Evolutionary conservation across 129 eudicot species (phyloP).

Genomic region (Lonicera japonica): DNA sequence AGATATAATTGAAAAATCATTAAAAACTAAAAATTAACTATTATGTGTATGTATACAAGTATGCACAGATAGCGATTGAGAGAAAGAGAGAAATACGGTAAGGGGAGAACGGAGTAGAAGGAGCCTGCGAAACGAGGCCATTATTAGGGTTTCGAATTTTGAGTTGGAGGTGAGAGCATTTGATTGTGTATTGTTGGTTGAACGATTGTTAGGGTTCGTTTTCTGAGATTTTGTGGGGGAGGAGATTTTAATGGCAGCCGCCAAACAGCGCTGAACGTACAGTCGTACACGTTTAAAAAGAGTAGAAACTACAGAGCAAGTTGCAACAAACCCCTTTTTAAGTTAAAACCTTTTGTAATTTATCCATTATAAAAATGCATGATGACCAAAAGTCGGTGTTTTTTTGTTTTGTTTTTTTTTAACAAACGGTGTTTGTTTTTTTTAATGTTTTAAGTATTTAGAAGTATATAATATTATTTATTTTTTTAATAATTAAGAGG

Average conservation of each 20-base stretch:
- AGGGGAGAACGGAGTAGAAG: constrained; percentile 31
- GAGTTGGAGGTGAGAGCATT: constrained; percentile 1
- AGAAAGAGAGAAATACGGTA: constrained; percentile 25
- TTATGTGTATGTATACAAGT: background rate
- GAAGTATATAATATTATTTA: too few relatives aligned
- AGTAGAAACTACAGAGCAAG: too few relatives aligned
- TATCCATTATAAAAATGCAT: too few relatives aligned
- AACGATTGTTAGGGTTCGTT: constrained; percentile 10
- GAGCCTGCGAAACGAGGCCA: constrained; percentile 45
- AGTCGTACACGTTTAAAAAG: background rate
- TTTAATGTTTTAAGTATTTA: too few relatives aligned
- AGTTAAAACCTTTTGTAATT: too few relatives aligned
- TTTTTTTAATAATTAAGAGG: too few relatives aligned
- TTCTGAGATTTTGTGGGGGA: background rate
- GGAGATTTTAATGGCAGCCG: constrained; percentile 3
- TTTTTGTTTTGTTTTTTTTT: too few relatives aligned
- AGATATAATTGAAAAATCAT: too few relatives aligned
- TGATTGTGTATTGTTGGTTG: background rate
- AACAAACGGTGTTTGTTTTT: too few relatives aligned
- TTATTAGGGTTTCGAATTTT: constrained; percentile 10
- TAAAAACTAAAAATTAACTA: background rate
- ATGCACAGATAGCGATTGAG: background rate
- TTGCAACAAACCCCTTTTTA: too few relatives aligned
- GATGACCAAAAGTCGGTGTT: too few relatives aligned
- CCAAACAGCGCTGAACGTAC: background rate